Percentiles rank a stretch among this genome's conserved stretches.
phyloP scores from a whole-genome alignment of 768 basidiomycete genomes.

The Gautieria morchelliformis region DNA sequence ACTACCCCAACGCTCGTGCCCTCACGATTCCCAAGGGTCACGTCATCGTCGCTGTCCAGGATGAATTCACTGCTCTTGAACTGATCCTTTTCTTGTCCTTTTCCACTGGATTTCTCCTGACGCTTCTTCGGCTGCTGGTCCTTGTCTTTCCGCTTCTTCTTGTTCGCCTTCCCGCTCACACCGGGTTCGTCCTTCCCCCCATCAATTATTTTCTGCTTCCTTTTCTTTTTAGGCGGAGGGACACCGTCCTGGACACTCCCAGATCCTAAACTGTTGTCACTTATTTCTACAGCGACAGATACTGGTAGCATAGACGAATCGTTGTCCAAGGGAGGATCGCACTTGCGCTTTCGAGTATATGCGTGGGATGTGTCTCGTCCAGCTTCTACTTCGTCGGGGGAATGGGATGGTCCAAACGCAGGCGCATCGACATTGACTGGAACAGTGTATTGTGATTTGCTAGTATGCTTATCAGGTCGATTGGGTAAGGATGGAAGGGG shows the following conservation, averaged over 20 bases:
- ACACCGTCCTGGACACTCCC: background rate
- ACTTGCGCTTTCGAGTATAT: background rate
- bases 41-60: conserved; percentile 22
- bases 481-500: background rate
- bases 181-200: background rate
- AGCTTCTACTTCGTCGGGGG: background rate
- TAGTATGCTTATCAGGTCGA: background rate
- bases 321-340: background rate
- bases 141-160: background rate
- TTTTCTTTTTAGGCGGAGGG: background rate
- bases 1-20: background rate
- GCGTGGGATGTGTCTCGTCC: background rate
- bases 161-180: background rate
- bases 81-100: conserved; percentile 21
- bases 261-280: background rate
- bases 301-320: background rate
- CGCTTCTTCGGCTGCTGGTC: background rate
- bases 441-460: background rate
- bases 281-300: background rate
- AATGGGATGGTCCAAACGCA: background rate
- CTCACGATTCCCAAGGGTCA: background rate
- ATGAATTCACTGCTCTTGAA: conserved; percentile 39
- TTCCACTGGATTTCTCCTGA: conserved; percentile 11
- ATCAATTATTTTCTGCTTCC: background rate
- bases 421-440: background rate